Evolutionary conservation across 2,329 filamentous ascomycete genomes (phyloP), one percentile per base, ranked within the genome.

Genomic region (Calonectria pseudoreteaudii): DNA sequence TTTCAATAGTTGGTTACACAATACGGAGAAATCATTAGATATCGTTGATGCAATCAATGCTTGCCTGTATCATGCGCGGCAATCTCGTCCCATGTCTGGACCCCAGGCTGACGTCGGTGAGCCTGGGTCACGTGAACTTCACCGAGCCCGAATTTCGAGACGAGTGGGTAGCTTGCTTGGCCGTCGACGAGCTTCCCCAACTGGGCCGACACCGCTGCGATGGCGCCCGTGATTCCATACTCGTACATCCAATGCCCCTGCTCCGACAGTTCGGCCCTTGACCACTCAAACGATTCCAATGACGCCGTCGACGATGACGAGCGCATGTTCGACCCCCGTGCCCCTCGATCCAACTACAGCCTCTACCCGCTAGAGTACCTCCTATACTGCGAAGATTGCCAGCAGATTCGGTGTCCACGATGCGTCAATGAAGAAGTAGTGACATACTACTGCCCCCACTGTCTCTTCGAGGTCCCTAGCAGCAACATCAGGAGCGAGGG

Each of bases 321-420:
- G 72, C 89, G 90, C 75, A 93, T 94, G 5, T 98, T 99, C 84
- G 94, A 99, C 82, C 95, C 97, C 2, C 92, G 94, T 79, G 93
- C 93, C 74, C 91, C 94, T 20, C 93, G 96, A 47, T 94, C 97
- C 72, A 97, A 95, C 84, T 98, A 95, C 88, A 96, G 95, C 77
- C 89, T 99, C 38, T 98, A 96, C 82, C 96, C 97, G 0, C 92
- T 98, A 56, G 96, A 98, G 82, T 93, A 98, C 82, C 91, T 99
- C 31, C 90, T 98, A 50, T 99, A 98, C 87, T 99, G 97, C 87
- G 96, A 98, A 83, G 97, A 98, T 83, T 99, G 97, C 84, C 95
- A 98, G 83, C 94, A 98, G 85, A 98, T 98, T 75, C 94, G 97
- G 78, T 99, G 97, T 83, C 94, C 95, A 8, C 90, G 95, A 86